Conservation (phyloP, 2,329 filamentous ascomycete species). For the Xylariaceae sp. region DNA sequence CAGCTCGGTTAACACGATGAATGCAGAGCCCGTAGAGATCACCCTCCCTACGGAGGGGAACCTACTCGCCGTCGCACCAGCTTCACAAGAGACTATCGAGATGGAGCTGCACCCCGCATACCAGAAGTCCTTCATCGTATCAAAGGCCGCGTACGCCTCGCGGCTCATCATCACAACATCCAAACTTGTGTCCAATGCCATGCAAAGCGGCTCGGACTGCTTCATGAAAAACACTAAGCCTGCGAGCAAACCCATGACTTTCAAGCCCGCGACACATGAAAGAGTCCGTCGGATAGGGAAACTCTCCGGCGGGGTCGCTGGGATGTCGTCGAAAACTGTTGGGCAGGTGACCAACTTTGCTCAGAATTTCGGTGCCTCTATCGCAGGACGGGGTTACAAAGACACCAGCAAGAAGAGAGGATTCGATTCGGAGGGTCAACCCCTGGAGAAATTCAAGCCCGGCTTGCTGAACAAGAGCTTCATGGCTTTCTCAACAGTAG, state of each 20-base stretch:
- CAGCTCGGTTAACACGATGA: slow-evolving; percentile 12
- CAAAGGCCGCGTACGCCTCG: slow-evolving; percentile 80
- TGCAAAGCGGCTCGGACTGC: slow-evolving; percentile 70
- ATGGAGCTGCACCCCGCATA: slow-evolving; percentile 87
- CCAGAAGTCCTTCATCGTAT: slow-evolving; percentile 77
- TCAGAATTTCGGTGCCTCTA: slow-evolving; percentile 78
- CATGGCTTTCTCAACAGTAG: slow-evolving; percentile 93
- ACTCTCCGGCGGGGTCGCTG: slow-evolving; percentile 74
- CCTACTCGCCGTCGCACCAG: slow-evolving; percentile 59
- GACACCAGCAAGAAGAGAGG: slow-evolving; percentile 51
- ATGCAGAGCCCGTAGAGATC: slow-evolving; percentile 70
- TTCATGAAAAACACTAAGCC: slow-evolving; percentile 80
- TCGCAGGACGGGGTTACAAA: slow-evolving; percentile 58
- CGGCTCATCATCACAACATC: slow-evolving; percentile 88
- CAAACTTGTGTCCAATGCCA: slow-evolving; percentile 67
- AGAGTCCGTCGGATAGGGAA: slow-evolving; percentile 84
- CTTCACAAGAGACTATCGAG: slow-evolving; percentile 65
- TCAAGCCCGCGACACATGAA: slow-evolving; percentile 76
- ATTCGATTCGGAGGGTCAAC: slow-evolving; percentile 64
- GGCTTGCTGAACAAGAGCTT: slow-evolving; percentile 91
- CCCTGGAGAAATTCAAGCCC: slow-evolving; percentile 67
- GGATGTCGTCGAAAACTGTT: slow-evolving; percentile 78
- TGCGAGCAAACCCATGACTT: slow-evolving; percentile 74
- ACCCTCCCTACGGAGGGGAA: slow-evolving; percentile 64
- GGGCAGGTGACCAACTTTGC: slow-evolving; percentile 77